Base-by-base conservation (phyloP, 2,329 filamentous ascomycete genomes). In the Purpureocillium lavendulum region DNA sequence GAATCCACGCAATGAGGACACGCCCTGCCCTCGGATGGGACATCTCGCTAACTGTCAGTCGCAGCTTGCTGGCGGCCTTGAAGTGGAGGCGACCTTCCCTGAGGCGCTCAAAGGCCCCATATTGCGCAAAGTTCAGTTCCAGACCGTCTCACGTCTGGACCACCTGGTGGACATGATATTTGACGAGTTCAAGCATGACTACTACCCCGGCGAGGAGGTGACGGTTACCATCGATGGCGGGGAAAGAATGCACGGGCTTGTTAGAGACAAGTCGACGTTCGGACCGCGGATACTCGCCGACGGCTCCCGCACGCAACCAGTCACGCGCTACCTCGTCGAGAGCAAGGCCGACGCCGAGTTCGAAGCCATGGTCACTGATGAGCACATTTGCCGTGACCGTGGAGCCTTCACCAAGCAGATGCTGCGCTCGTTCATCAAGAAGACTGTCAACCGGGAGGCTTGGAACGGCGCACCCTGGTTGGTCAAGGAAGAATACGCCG, bases 381-480 rank as follows among this genome's bases (percentile, higher is more conserved):
- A 84, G 36, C 83, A 94, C 55, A 82, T 97, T 41, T 82, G 77
- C 46, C 83, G 92, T 45, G 89, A 96, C 56, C 80, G 88, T 38
- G 94, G 90, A 52, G 76, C 87, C 35, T 98, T 97, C 57, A 96
- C 90, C 21, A 97, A 98, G 63, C 82, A 89, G 36, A 89, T 96
- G 59, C 70, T 98, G 31, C 81, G 90, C 28, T 87, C 88, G 6
- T 98, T 96, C 49, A 86, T 98, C 47, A 95, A 95, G 58, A 89
- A 94, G 61, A 92, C 88, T 1, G 84, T 96, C n/a, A 84, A 82
- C 2, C 73, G 90, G 45, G 92, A 97, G 55, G 78, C 87, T 4
- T 97, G 89, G 87, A 90, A 81, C 44, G 90, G 90, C n/a, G 92
- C 92, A 1, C 90, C 92, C 0, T 98, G 92, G 92, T 68, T 94